Evolutionary conservation across 2,329 filamentous ascomycete species (phyloP).

Genomic region (Dothistroma pini): DNA sequence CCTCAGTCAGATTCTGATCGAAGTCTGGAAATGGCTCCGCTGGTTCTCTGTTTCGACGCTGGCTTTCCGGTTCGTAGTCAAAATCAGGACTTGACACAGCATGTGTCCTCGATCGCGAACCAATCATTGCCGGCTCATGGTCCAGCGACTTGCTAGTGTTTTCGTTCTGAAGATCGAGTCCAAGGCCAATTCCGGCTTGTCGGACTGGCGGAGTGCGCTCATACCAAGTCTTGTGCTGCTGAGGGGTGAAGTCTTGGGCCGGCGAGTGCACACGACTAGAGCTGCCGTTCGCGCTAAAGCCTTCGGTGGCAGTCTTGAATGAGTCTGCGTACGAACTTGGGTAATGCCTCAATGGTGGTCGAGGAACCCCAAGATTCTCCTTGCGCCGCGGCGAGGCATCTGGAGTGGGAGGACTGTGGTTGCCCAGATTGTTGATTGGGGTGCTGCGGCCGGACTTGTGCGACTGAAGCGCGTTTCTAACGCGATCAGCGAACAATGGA

Average conservation of each 20-base stretch:
- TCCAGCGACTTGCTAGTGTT: conserved; percentile 2
- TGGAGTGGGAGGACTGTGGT: conserved; percentile 34
- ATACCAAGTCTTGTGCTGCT: conserved; percentile 4
- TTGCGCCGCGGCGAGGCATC: conserved; percentile 34
- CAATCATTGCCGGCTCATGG: conserved; percentile 4
- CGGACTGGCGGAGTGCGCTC: background rate
- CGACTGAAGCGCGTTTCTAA: conserved; percentile 37
- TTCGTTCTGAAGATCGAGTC: background rate
- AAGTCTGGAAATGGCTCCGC: conserved; percentile 1
- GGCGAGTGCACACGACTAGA: conserved; percentile 17
- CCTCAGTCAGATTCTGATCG: background rate
- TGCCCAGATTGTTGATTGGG: conserved; percentile 36
- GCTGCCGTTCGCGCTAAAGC: conserved; percentile 34
- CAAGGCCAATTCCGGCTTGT: conserved; percentile 1
- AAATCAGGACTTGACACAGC: background rate
- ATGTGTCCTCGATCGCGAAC: background rate
- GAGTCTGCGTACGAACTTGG: conserved; percentile 46
- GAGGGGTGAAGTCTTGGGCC: background rate
- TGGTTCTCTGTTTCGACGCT: background rate
- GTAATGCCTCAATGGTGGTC: conserved; percentile 23
- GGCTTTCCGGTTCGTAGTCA: background rate
- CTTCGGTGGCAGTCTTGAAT: conserved; percentile 46
- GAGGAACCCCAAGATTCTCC: conserved; percentile 19
- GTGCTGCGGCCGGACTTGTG: conserved; percentile 41
- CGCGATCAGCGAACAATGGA: conserved; percentile 41